Conservation (phyloP, 1,284 basidiomycete species). For the Ustilago vetiveriae region DNA sequence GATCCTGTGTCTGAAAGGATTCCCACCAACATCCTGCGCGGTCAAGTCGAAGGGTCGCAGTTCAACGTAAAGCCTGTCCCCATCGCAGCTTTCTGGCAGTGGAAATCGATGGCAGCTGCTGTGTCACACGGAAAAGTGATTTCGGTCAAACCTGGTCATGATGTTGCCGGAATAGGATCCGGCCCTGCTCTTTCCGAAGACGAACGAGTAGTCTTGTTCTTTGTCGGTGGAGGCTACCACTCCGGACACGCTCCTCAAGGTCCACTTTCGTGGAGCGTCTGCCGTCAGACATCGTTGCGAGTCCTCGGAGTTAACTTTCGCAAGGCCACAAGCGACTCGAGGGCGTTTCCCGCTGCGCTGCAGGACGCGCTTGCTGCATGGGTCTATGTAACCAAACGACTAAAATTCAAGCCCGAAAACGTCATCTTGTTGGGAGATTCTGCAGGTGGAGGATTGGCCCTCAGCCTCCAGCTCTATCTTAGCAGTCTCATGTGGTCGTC, state of each 20-base stretch:
- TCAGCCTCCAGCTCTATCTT: conserved; percentile 27
- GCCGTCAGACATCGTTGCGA: conserved; percentile 28
- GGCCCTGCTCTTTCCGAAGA: conserved; percentile 10
- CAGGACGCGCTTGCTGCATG: conserved; percentile 35
- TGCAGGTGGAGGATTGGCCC: conserved; percentile 19
- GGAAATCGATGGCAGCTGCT: conserved; percentile 26
- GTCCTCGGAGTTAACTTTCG: conserved; percentile 36
- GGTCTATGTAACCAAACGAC: conserved; percentile 35
- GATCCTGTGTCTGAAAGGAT: conserved; percentile 1
- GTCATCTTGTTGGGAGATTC: conserved; percentile 37
- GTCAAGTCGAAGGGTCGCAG: conserved; percentile 1
- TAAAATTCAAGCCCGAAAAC: conserved; percentile 21
- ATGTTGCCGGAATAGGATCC: conserved; percentile 18
- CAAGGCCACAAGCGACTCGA: conserved; percentile 14
- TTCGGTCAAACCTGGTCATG: conserved; percentile 32
- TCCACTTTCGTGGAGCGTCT: conserved; percentile 24
- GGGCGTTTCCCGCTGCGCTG: conserved; percentile 24
- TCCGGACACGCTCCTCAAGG: conserved; percentile 24
- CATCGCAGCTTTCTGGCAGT: conserved; percentile 30
- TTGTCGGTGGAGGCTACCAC: conserved; percentile 39
- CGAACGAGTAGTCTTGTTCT: conserved; percentile 36
- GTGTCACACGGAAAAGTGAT: conserved; percentile 12
- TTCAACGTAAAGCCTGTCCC: conserved; percentile 6
- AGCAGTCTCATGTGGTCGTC: conserved; percentile 13
- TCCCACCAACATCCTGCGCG: conserved; percentile 14